Percentiles rank a stretch among this genome's conserved stretches.
Evolutionary conservation across 2,329 filamentous ascomycete genomes (phyloP).

Genomic region (Trichoderma harzianum): DNA sequence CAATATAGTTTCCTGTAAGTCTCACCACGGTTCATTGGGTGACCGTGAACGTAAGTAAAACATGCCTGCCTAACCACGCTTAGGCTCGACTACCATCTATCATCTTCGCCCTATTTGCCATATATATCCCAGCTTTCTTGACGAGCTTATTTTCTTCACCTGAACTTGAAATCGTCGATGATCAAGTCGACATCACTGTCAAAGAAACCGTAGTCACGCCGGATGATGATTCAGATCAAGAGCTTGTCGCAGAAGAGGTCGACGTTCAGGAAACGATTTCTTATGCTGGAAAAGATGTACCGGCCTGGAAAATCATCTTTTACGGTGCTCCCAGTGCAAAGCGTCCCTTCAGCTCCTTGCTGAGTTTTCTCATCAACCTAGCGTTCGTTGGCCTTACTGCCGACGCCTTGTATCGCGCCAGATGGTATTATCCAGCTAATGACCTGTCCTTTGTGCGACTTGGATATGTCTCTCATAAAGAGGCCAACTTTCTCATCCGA

Average conservation of each 20-base stretch:
- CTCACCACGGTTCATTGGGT: not conserved
- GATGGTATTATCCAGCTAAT: constrained; percentile 64
- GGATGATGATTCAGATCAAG: constrained; percentile 30
- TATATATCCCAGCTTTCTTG: constrained; percentile 65
- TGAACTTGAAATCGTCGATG: constrained; percentile 56
- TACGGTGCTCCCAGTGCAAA: constrained; percentile 71
- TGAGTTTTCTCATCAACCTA: constrained; percentile 71
- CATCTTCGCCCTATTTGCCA: constrained; percentile 59
- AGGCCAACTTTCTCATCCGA: constrained; percentile 77
- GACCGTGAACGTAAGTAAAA: constrained; percentile 7
- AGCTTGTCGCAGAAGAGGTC: constrained; percentile 48
- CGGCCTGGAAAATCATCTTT: constrained; percentile 63
- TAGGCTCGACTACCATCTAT: constrained; percentile 47
- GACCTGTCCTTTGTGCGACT: constrained; percentile 83
- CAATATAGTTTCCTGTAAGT: constrained; percentile 37
- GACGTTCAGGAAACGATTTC: constrained; percentile 62
- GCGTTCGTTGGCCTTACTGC: constrained; percentile 64
- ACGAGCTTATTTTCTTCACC: constrained; percentile 55
- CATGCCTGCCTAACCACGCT: constrained; percentile 17
- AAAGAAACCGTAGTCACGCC: constrained; percentile 42
- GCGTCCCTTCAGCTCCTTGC: constrained; percentile 61
- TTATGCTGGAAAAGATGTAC: constrained; percentile 54
- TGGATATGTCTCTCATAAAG: constrained; percentile 78
- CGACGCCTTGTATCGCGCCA: constrained; percentile 75
- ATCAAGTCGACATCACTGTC: constrained; percentile 56